Evolutionary conservation across 2,329 filamentous ascomycete genomes (phyloP).

Genomic region (Whalleya microplaca): DNA sequence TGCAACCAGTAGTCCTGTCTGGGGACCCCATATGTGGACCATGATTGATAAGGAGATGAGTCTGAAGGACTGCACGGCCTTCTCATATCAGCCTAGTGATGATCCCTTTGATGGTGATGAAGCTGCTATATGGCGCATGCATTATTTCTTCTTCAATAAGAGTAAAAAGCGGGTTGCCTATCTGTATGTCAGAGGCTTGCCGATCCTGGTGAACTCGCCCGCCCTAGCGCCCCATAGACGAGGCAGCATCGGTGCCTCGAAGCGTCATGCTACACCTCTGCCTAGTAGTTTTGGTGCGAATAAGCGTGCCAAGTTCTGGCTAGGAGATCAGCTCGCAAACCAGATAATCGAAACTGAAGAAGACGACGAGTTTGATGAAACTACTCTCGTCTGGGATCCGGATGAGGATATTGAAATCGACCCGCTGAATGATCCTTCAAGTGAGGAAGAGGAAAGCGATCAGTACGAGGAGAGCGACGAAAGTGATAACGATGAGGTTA

Average conservation of each 20-base stretch:
- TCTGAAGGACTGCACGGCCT: constrained; percentile 84
- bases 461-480: constrained; percentile 51
- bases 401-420: constrained; percentile 62
- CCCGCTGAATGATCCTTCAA: constrained; percentile 55
- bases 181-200: constrained; percentile 88
- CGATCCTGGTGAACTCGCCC: constrained; percentile 58
- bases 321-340: constrained; percentile 68
- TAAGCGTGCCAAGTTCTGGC: constrained; percentile 88
- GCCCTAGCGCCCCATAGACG: constrained; percentile 34
- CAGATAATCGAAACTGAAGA: constrained; percentile 51
- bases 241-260: constrained; percentile 34
- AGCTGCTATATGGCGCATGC: constrained; percentile 89
- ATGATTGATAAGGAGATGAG: constrained; percentile 94
- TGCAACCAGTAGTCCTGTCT: constrained; percentile 61
- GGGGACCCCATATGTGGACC: constrained; percentile 91
- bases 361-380: constrained; percentile 48
- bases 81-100: constrained; percentile 85
- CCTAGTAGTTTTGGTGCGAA: constrained; percentile 55
- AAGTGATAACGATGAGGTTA: constrained; percentile 46
- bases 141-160: constrained; percentile 99
- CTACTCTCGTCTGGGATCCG: constrained; percentile 58
- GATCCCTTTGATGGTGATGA: constrained; percentile 93
- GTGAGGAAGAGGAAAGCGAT: constrained; percentile 50
- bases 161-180: constrained; percentile 90
- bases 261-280: constrained; percentile 35